These are phyloP conservation scores for Barnettozyma sp. DNA, from an alignment of 805 yeast species.

Conservation along the genomic window DNA sequence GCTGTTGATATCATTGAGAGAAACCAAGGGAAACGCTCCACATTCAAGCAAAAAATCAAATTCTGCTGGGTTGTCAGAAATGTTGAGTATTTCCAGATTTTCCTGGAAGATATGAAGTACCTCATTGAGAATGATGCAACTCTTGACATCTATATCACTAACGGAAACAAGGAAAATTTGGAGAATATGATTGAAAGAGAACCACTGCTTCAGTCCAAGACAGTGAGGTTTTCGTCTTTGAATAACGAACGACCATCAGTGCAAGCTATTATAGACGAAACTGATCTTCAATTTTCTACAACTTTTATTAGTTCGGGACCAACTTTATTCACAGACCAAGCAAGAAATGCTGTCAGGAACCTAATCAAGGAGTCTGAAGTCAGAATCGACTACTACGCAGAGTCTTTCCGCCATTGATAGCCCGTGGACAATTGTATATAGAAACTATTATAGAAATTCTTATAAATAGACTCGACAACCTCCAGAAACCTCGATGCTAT, in stretches of 20 bases:
- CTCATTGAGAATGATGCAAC: conserved; percentile 24
- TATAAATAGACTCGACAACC: not conserved
- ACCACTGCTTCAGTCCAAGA: conserved; percentile 4
- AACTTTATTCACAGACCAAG: conserved; percentile 45
- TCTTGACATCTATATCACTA: conserved; percentile 15
- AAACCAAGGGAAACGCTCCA: conserved; percentile 5
- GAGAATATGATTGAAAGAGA: not conserved
- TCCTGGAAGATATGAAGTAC: conserved; percentile 36
- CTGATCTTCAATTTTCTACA: conserved; percentile 33
- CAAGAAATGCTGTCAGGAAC: conserved; percentile 42
- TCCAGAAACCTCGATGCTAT: no score
- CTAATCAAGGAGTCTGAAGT: conserved; percentile 27
- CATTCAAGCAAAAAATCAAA: conserved; percentile 27
- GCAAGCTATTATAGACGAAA: conserved; percentile 10
- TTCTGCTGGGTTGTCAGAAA: conserved; percentile 63
- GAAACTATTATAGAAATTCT: not conserved
- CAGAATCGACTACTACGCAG: conserved; percentile 28
- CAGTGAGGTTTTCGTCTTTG: conserved; percentile 2
- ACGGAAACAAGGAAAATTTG: conserved; percentile 7
- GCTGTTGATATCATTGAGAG: conserved; percentile 25
- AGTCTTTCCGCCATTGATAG: conserved; percentile 21
- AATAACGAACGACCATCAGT: conserved; percentile 15
- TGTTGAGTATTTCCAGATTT: conserved; percentile 41
- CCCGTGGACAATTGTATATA: not conserved
- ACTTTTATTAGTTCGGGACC: conserved; percentile 62